phyloP scores from a whole-genome alignment of 768 basidiomycete genomes.

The Neoboletus magnificus region DNA sequence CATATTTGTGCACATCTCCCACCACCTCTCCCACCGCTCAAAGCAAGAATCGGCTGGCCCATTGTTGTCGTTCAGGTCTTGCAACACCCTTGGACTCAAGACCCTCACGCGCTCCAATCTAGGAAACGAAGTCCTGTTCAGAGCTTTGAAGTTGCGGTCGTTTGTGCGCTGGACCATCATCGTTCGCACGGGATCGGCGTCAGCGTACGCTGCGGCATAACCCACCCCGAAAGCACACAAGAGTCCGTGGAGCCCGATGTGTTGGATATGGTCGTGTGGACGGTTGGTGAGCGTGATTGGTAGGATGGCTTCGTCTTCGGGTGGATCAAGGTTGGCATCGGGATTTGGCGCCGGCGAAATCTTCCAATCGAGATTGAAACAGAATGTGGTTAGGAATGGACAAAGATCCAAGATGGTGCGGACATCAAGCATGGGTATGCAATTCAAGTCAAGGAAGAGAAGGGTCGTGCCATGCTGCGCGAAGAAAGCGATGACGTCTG shows the following conservation, averaged over 20 bases:
- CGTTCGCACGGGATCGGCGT: conserved; percentile 42
- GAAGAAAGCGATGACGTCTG: conserved; percentile 61
- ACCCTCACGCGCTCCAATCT: conserved; percentile 56
- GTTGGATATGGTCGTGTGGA: conserved; percentile 55
- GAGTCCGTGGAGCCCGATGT: conserved; percentile 69
- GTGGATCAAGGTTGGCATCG: conserved; percentile 13
- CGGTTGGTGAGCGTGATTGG: conserved; percentile 41
- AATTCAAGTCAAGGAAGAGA: conserved; percentile 63
- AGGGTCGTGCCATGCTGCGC: conserved; percentile 54
- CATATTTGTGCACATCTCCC: conserved; percentile 46
- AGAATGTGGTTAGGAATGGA: conserved; percentile 57
- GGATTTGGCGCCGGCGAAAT: conserved; percentile 28
- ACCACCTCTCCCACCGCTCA: conserved; percentile 70
- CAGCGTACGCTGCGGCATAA: conserved; percentile 41
- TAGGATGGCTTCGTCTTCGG: conserved; percentile 31
- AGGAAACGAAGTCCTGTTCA: conserved; percentile 56
- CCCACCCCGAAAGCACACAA: conserved; percentile 68
- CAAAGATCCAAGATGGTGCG: conserved; percentile 60
- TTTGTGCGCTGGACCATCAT: conserved; percentile 53
- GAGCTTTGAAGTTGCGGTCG: conserved; percentile 59
- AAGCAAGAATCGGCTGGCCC: conserved; percentile 42
- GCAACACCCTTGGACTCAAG: conserved; percentile 52
- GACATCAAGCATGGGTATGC: conserved; percentile 54
- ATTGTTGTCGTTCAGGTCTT: conserved; percentile 53
- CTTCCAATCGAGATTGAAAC: conserved; percentile 77